Evolutionary conservation across 1,284 basidiomycete species (phyloP), one percentile per base, ranked within the genome.

Genomic region (Phylloboletellus chloephorus): DNA sequence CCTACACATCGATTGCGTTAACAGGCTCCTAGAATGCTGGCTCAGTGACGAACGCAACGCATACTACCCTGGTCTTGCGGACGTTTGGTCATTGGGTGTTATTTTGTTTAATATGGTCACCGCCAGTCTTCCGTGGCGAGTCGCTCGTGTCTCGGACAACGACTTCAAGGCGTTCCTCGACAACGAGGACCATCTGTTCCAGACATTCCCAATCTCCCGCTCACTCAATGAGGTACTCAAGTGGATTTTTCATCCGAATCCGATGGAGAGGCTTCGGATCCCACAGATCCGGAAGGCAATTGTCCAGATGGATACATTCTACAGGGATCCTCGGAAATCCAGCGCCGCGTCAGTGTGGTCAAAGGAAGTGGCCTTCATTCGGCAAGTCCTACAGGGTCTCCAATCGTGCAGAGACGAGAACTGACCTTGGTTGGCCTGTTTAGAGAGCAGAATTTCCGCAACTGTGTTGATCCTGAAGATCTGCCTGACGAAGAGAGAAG

Each of bases 11-110:
- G 3, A 9, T 5, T 44, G n/a, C 16, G 33, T 47, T 50, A 39
- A 54, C 47, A 4, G 29, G 7, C n/a, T 39, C 37, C 31, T 35
- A 78, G 89, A 92, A 60, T 90, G 87, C 61, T 84, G 48, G 43
- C 1, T 13, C 1, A 13, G 37, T 2, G 2, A 33, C 1, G 19
- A 54, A 30, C 15, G n/a, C 2, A 32, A 39, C 9, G 37, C 49
- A 7, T 56, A 44, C 13, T 84, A 77, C 33, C 84, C 89, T 15
- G 69, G 70, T 16, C 72, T 78, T 46, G 86, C 82, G 60, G 94
- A 98, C 58, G 76, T 97, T 46, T 98, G 95, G 95, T 83, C 93
- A 3, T 72, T 97, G 43, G 91, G 90, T 12, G 79, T 93, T 52
- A 75, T 82, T 48, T 73, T 94, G 39, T 76, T 86, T 53, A 96